Base-by-base conservation (phyloP, 768 basidiomycete genomes). In the Naganishia antarctica region DNA sequence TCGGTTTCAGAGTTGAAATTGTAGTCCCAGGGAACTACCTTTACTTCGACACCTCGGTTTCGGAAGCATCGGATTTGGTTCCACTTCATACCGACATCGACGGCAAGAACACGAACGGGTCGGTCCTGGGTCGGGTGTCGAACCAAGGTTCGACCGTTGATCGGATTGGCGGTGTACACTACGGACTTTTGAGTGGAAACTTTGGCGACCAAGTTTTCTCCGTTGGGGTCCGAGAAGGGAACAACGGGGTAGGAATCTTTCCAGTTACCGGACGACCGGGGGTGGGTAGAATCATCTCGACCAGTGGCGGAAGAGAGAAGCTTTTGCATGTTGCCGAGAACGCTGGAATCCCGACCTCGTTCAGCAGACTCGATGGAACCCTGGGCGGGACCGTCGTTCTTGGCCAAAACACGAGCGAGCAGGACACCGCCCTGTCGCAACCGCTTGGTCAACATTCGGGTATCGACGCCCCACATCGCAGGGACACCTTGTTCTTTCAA, bases 21-120 rank as follows among this genome's bases (percentile, higher is more conserved):
- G 76, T 93, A 90, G 75, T 98, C 83, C 94, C 94, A 99, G 28
- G 96, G 93, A 8, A 98, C 89, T 59, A 97, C 91, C 79, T 98
- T 97, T 75, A 98, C 82, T 77, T 98, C 91, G 37, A 97, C 85
- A 51, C 96, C 96, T 34, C 96, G 87, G 40, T 85, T 82, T 45
- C 84, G 85, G 80, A 99, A 97, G 81, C 96, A 99, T 34, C 96
- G 84, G 70, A 98, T 92, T 79, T 99, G 96, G 79, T 98, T 98
- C 81, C 89, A 96, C 79, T 99, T 99, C 90, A 98, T 98, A n/a
- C 96, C 96, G 57, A 98, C 94, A 76, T 99, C 96, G 64, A 98
- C 80, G 5, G 91, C 91, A 16, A 99, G 73, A 29, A 99, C 84
- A 66, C 96, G 88, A 31, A 98, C 75, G 0, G 84, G 79, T 53